Percentiles rank a stretch among this genome's conserved stretches.
These are phyloP conservation scores for Myriangium duriaei DNA, from an alignment of 2,329 filamentous ascomycete species.

Conservation along the genomic window DNA sequence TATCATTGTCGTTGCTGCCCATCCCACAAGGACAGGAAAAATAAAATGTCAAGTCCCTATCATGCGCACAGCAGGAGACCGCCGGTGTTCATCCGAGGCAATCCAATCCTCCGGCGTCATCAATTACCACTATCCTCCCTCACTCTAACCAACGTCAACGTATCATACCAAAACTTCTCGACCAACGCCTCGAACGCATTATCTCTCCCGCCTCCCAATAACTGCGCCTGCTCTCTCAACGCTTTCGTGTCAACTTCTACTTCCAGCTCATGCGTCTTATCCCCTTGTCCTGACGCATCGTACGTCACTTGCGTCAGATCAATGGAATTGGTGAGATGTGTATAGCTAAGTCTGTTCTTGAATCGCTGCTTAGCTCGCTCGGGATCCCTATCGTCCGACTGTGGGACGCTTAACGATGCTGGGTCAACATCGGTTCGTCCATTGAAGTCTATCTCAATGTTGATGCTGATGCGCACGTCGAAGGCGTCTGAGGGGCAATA, in stretches of 20 bases:
- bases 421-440: slow-evolving; percentile 47
- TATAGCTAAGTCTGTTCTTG: slow-evolving; percentile 88
- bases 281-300: slow-evolving; percentile 24
- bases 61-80: no score
- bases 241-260: slow-evolving; percentile 55
- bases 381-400: slow-evolving; percentile 29
- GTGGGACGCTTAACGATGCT: slow-evolving; percentile 32
- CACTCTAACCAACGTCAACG: slow-evolving; percentile 41
- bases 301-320: slow-evolving; percentile 83
- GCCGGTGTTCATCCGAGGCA: no score
- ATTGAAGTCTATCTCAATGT: slow-evolving; percentile 70
- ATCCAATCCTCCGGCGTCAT: no score
- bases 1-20: no score
- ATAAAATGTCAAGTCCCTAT: no score
- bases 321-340: slow-evolving; percentile 74
- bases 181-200: slow-evolving; percentile 57
- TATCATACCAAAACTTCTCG: slow-evolving; percentile 63
- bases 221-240: slow-evolving; percentile 54
- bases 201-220: slow-evolving; percentile 38
- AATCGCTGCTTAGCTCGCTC: slow-evolving; percentile 22
- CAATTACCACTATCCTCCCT: neutral
- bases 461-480: slow-evolving; percentile 88
- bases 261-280: slow-evolving; percentile 70
- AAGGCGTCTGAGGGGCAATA: slow-evolving; percentile 65
- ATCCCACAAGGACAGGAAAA: no score